These are phyloP conservation scores for Zoysia matrella DNA, from an alignment of 202 grass and related monocot genomes.

Conservation along the genomic window DNA sequence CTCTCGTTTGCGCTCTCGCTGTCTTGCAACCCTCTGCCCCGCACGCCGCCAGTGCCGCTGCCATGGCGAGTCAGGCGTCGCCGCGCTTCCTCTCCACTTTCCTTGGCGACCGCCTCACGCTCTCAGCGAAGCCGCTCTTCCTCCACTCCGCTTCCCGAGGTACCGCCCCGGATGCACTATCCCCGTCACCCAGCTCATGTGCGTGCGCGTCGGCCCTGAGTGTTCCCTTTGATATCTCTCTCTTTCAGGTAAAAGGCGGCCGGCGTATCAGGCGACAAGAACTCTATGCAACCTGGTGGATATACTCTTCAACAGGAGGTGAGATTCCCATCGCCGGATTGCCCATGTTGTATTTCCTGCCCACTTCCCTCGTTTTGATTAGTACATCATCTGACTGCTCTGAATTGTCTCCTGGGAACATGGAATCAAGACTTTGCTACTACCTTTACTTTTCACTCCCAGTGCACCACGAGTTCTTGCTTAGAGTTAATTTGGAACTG, in stretches of 20 bases:
- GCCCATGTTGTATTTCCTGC: conserved; percentile 16
- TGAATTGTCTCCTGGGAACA: background rate
- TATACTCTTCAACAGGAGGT: conserved; percentile 85
- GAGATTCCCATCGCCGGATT: conserved; percentile 9
- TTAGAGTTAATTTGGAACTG: conserved; percentile 3
- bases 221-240: conserved; percentile 33
- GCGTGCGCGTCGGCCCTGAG: background rate
- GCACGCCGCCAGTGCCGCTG: background rate
- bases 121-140: conserved; percentile 49
- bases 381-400: background rate
- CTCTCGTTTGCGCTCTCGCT: conserved; percentile 1
- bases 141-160: conserved; percentile 42
- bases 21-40: background rate
- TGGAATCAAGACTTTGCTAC: background rate
- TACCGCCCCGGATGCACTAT: background rate
- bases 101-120: conserved; percentile 59
- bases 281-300: conserved; percentile 78
- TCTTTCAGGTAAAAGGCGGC: conserved; percentile 52
- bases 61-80: conserved; percentile 63
- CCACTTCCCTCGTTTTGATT: background rate
- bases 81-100: conserved; percentile 75
- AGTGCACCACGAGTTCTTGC: background rate
- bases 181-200: background rate
- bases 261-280: conserved; percentile 60
- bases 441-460: background rate